These are phyloP conservation scores for Penicillium fimorum DNA, from an alignment of 495 filamentous ascomycete species.

Conservation along the genomic window DNA sequence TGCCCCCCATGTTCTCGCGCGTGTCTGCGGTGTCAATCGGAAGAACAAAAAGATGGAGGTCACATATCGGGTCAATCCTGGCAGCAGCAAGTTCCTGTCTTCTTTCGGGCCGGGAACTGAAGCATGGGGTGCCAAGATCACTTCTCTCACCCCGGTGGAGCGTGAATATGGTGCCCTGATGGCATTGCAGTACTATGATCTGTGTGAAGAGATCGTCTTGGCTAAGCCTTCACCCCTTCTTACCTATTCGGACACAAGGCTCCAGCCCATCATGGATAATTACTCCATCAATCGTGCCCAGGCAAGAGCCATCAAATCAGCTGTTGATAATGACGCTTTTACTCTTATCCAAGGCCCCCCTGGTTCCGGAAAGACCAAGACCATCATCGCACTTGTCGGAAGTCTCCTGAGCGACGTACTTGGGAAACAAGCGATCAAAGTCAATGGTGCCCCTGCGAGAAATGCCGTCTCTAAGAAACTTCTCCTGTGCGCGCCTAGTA, in stretches of 20 bases:
- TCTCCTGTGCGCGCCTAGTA: slow-evolving; percentile 92
- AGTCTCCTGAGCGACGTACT: slow-evolving; percentile 70
- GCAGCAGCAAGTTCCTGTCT: slow-evolving; percentile 48
- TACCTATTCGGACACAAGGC: slow-evolving; percentile 67
- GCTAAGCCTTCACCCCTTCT: slow-evolving; percentile 87
- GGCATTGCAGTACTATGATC: slow-evolving; percentile 89
- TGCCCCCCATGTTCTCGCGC: slow-evolving; percentile 78
- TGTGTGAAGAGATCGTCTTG: slow-evolving; percentile 84
- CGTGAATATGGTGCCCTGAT: slow-evolving; percentile 90
- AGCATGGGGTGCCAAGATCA: slow-evolving; percentile 75
- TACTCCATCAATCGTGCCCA: slow-evolving; percentile 88
- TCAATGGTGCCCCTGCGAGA: slow-evolving; percentile 19
- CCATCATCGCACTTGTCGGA: slow-evolving; percentile 93
- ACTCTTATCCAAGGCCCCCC: slow-evolving; percentile 95
- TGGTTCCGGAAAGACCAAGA: slow-evolving; percentile 97
- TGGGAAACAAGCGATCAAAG: slow-evolving; percentile 33
- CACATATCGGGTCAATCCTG: slow-evolving; percentile 75
- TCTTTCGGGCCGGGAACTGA: slow-evolving; percentile 56
- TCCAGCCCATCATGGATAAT: slow-evolving; percentile 64
- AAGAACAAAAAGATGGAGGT: slow-evolving; percentile 80
- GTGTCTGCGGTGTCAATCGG: slow-evolving; percentile 72
- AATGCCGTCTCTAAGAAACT: slow-evolving; percentile 71
- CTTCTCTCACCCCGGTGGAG: slow-evolving; percentile 86
- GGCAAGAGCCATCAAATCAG: slow-evolving; percentile 88
- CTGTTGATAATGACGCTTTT: slow-evolving; percentile 91